Percentiles rank a stretch among this genome's conserved stretches.
These are phyloP conservation scores for Dioscorea cayenensis DNA, from an alignment of 116 monocot genomes.

Conservation along the genomic window DNA sequence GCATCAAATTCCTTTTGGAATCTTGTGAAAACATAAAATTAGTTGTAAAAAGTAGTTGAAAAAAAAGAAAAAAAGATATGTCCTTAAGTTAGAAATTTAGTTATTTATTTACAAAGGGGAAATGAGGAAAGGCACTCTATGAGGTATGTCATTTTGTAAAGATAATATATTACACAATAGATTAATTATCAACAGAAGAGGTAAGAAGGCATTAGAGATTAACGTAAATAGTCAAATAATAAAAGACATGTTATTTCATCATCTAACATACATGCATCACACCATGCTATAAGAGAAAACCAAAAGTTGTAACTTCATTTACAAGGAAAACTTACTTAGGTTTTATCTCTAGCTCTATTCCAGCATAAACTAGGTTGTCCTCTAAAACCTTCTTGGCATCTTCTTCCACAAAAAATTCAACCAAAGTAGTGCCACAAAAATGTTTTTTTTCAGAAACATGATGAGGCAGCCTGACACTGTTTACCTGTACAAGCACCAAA, in stretches of 20 bases:
- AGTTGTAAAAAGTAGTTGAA: too few species aligned
- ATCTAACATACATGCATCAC: too few species aligned
- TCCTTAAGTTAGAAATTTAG: not conserved
- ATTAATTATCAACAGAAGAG: not conserved
- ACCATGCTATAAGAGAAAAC: too few species aligned
- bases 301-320: too few species aligned
- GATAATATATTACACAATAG: not conserved
- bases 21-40: too few species aligned
- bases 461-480: slow-evolving; percentile 81
- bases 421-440: slow-evolving; percentile 76
- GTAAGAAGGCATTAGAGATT: not conserved
- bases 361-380: slow-evolving; percentile 49
- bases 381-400: slow-evolving; percentile 46
- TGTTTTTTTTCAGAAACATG: slow-evolving; percentile 57
- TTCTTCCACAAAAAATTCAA: slow-evolving; percentile 78
- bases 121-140: not conserved
- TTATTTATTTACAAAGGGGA: too few species aligned
- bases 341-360: too few species aligned
- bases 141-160: not conserved
- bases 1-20: too few species aligned
- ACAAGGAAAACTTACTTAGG: slow-evolving; percentile 39
- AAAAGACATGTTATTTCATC: not conserved
- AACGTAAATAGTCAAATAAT: not conserved
- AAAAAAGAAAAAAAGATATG: too few species aligned
- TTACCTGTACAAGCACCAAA: slow-evolving; percentile 39